Base-by-base conservation (phyloP, 768 basidiomycete genomes). In the Macrocybe gigantea region DNA sequence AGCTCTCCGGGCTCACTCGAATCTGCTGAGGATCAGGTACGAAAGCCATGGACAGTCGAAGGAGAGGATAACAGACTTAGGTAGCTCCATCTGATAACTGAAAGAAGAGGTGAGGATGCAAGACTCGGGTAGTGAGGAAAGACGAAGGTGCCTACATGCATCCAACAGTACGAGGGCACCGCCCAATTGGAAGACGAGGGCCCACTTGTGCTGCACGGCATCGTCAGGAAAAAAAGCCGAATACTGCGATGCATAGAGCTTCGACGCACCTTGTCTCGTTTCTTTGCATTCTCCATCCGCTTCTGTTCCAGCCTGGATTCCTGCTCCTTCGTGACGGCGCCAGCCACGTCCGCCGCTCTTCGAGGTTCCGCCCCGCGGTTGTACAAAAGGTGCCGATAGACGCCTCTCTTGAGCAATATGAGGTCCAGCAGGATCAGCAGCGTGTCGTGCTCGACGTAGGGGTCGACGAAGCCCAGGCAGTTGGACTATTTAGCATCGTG, bases 361-460 rank as follows among this genome's bases (percentile, higher is more conserved):
- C 82, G 69, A 0, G 88, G 86, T 42, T 78, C 77, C 0, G 81
- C 67, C 5, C 84, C 88, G 41, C 88, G 73, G 58, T 93, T 93
- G 57, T 86, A 93, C 31, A 93, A 65, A 12, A 93, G 64, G 65
- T 93, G 90, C 12, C 85, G 74, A 59, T 85, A 92, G 3, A 92
- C 90, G 9, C 79, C 89, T 34, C 84, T 68, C 63, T 92, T 92
- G 15, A 93, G 72, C 15, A 93, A 72, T 44, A 93, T 85, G 1
- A 93, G 73, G 65, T 93, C 91, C 36, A 93, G 72, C 5, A 88
- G 65, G 13, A 92, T 67, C 1, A 80, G 84, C 50, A 92, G 65
- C 0, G 73, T 67, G 60, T 92, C 88, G 52, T 92, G 84, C 60
- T 93, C 90, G 50, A 92, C 87, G 55, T 92, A 93, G 48, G 88